Conservation (phyloP, 306 rosid genomes). For the Alnus glutinosa region DNA sequence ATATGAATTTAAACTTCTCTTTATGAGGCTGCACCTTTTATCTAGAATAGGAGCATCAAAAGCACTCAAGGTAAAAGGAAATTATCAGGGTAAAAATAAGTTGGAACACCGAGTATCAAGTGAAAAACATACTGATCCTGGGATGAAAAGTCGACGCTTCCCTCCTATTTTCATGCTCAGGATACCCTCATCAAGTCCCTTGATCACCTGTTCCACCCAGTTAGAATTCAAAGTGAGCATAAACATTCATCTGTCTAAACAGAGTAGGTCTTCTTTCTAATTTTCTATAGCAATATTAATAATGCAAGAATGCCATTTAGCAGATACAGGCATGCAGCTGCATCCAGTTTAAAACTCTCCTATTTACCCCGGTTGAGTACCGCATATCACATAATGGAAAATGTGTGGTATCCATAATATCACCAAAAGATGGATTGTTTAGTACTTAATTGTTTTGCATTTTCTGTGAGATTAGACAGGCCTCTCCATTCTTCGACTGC, state of each 20-base stretch:
- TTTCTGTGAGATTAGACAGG: background rate
- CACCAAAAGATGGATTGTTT: background rate
- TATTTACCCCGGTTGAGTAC: background rate
- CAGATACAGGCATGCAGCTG: background rate
- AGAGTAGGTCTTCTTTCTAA: background rate
- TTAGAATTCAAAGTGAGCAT: background rate
- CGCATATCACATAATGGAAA: background rate
- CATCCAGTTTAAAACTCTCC: background rate
- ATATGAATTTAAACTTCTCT: background rate
- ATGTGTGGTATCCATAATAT: background rate
- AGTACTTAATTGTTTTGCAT: background rate
- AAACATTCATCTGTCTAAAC: background rate
- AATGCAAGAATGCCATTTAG: background rate
- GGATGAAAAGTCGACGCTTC: conserved; percentile 85
- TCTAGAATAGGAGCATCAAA: background rate
- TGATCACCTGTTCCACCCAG: conserved; percentile 73
- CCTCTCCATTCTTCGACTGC: background rate
- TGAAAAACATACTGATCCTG: conserved; percentile 75
- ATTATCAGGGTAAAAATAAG: background rate
- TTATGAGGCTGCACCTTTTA: background rate
- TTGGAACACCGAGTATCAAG: conserved; percentile 16
- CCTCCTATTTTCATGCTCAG: conserved; percentile 89
- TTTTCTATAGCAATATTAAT: background rate
- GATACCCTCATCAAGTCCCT: conserved; percentile 96
- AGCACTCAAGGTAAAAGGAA: background rate